phyloP scores from a whole-genome alignment of 345 rosid species.

The Linum trigynum region DNA sequence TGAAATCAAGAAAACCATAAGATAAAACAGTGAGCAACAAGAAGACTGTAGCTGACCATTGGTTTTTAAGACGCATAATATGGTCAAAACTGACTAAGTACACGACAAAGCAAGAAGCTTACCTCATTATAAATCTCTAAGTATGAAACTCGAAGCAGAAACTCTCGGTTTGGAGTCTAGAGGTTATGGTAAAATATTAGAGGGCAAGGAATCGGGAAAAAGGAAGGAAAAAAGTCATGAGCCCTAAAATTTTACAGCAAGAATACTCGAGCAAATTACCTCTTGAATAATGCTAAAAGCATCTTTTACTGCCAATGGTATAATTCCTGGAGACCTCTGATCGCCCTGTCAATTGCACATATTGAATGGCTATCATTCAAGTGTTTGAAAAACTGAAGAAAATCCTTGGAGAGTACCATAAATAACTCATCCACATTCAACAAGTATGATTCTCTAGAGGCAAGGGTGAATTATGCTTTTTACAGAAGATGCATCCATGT shows the following conservation, averaged over 20 bases:
- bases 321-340: slow-evolving; percentile 99
- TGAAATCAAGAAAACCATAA: slow-evolving; percentile 29
- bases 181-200: slow-evolving; percentile 14
- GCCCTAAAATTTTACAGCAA: not conserved
- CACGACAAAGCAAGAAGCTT: slow-evolving; percentile 18
- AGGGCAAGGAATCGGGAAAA: slow-evolving; percentile 11
- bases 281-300: slow-evolving; percentile 96
- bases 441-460: not conserved
- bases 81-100: slow-evolving; percentile 7
- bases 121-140: slow-evolving; percentile 98
- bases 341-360: slow-evolving; percentile 67
- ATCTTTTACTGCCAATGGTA: slow-evolving; percentile 94
- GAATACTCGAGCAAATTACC: slow-evolving; percentile 37
- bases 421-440: not conserved
- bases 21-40: slow-evolving; percentile 11
- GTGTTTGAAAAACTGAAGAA: slow-evolving; percentile 5
- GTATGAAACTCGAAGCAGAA: slow-evolving; percentile 94
- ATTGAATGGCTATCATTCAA: slow-evolving; percentile 7
- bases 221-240: not conserved
- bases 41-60: slow-evolving; percentile 8
- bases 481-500: too few species aligned
- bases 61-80: slow-evolving; percentile 11
- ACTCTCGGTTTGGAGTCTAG: slow-evolving; percentile 90
- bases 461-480: too few species aligned
- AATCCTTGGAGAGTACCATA: slow-evolving; percentile 2